These are phyloP conservation scores for Croton laevigatus DNA, from an alignment of 441 rosid genomes.

Conservation along the genomic window DNA sequence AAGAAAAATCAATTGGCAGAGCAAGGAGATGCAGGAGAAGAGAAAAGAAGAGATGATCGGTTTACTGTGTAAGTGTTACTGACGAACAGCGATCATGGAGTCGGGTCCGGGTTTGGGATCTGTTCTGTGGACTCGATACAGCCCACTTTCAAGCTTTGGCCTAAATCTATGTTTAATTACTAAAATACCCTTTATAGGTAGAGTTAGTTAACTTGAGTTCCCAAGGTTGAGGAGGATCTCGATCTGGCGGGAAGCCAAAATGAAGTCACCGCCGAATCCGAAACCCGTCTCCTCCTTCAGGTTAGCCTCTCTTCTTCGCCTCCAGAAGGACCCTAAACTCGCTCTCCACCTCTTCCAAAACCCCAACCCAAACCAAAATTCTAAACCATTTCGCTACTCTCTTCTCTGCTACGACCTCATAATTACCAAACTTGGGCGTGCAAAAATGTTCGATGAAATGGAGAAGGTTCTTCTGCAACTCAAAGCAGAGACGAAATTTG, in stretches of 20 bases:
- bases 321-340: constrained; percentile 53
- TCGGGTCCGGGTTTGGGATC: not conserved
- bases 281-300: constrained; percentile 56
- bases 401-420: constrained; percentile 70
- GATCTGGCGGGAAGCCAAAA: not conserved
- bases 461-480: constrained; percentile 58
- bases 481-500: constrained; percentile 42
- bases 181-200: too few relatives aligned
- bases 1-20: not conserved
- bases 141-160: not conserved
- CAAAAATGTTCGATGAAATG: constrained; percentile 70
- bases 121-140: not conserved
- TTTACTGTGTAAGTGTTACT: too few relatives aligned
- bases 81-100: not conserved
- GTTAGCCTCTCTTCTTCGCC: constrained; percentile 63
- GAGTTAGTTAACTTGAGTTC: too few relatives aligned
- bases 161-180: not conserved
- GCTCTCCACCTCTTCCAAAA: constrained; percentile 56
- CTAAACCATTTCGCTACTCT: constrained; percentile 48
- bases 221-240: too few relatives aligned
- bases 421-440: constrained; percentile 68
- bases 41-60: not conserved
- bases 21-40: not conserved
- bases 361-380: constrained; percentile 32
- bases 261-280: constrained; percentile 25